Evolutionary conservation across 306 rosid species (phyloP).

Genomic region (Quercus parvula): DNA sequence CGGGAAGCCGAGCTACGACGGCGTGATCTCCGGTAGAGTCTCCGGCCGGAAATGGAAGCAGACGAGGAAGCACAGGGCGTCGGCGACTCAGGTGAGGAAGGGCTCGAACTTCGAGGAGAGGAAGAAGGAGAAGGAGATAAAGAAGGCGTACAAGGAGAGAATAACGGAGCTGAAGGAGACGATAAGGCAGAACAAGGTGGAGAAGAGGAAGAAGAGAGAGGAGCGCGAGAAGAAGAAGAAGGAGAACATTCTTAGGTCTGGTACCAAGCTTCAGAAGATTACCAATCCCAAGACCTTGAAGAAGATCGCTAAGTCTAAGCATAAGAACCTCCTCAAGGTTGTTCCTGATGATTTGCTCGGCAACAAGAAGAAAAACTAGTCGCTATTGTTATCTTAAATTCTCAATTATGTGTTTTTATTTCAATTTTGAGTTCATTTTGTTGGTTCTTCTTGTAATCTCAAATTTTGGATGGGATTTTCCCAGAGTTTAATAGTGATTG

Average conservation of each 20-base stretch:
- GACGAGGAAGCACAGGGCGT: conserved; percentile 52
- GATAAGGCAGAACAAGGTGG: conserved; percentile 71
- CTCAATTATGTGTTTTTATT: too few species aligned
- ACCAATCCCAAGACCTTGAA: conserved; percentile 76
- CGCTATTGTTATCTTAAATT: neutral
- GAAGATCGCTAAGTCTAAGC: conserved; percentile 78
- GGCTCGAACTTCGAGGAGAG: conserved; percentile 54
- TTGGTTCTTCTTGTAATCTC: too few species aligned
- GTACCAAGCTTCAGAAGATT: conserved; percentile 77
- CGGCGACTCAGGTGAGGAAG: conserved; percentile 59
- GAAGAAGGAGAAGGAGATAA: conserved; percentile 60
- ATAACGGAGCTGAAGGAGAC: conserved; percentile 73
- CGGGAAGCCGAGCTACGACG: conserved; percentile 75
- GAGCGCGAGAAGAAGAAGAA: conserved; percentile 90
- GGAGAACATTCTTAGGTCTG: conserved; percentile 75
- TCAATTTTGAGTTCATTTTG: too few species aligned
- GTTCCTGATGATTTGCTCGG: conserved; percentile 63
- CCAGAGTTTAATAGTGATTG: neutral
- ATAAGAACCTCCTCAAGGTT: conserved; percentile 64
- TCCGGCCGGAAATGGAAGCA: conserved; percentile 95
- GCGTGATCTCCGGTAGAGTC: conserved; percentile 76
- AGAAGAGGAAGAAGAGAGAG: conserved; percentile 77
- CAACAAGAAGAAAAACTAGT: conserved; percentile 2
- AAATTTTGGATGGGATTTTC: too few species aligned
- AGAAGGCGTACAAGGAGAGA: conserved; percentile 68